Conservation (phyloP, 2,329 filamentous ascomycete genomes). For the Hypomyces perniciosus region DNA sequence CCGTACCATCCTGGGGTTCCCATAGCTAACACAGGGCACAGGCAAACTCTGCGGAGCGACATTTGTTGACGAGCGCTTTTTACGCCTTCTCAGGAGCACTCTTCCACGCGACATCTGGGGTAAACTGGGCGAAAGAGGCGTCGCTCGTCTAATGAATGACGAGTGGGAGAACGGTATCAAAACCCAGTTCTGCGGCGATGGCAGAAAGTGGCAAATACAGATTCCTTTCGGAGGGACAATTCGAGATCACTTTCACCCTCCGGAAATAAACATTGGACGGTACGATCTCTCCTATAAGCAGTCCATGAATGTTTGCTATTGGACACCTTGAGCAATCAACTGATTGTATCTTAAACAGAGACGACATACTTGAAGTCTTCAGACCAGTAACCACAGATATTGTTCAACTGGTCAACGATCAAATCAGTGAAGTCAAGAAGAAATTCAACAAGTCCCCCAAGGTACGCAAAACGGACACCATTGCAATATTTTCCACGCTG, state of each 20-base stretch:
- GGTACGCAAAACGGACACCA: constrained; percentile 15
- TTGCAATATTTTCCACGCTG: neutral
- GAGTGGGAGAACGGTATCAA: constrained; percentile 28
- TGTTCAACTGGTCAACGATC: constrained; percentile 18
- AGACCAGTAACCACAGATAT: constrained; percentile 18
- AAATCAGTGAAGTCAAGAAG: constrained; percentile 16
- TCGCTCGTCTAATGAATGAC: constrained; percentile 19
- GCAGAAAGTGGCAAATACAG: constrained; percentile 13
- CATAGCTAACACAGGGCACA: constrained; percentile 7
- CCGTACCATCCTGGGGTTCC: neutral
- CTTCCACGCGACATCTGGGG: constrained; percentile 9
- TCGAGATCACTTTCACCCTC: neutral
- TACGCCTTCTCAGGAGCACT: constrained; percentile 21
- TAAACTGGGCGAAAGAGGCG: neutral
- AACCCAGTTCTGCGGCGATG: constrained; percentile 17
- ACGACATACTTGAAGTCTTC: constrained; percentile 22
- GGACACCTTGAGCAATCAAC: too few species aligned
- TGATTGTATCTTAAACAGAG: neutral
- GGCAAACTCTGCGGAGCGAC: constrained; percentile 34
- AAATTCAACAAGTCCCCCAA: constrained; percentile 19
- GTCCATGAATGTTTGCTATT: neutral
- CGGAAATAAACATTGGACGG: neutral
- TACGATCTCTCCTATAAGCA: constrained; percentile 5
- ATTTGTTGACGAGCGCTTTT: constrained; percentile 36
- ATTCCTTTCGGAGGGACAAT: constrained; percentile 13